A percentile compares a stretch with the other conserved stretches of the same genome.
phyloP scores from a whole-genome alignment of 257 asterid species.

The Hygrophila difformis region DNA sequence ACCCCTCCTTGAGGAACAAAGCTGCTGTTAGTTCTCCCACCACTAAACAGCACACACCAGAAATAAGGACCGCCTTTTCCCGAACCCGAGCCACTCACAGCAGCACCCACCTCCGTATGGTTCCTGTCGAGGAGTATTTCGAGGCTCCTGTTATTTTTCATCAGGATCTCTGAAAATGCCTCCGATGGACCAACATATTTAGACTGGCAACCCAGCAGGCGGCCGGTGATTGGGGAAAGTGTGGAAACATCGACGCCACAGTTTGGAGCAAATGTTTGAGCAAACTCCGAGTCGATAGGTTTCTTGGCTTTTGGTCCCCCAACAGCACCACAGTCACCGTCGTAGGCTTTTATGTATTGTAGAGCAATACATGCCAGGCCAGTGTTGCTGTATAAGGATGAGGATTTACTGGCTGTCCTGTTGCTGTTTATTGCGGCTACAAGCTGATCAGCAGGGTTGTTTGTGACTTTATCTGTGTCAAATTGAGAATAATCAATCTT shows the following conservation, averaged over 20 bases:
- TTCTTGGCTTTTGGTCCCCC: slow-evolving; percentile 69
- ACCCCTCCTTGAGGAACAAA: background rate
- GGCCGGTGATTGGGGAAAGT: slow-evolving; percentile 72
- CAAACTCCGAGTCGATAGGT: slow-evolving; percentile 56
- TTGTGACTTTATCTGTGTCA: slow-evolving; percentile 59
- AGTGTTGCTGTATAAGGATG: slow-evolving; percentile 63
- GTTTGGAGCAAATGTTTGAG: slow-evolving; percentile 71
- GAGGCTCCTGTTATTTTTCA: slow-evolving; percentile 46
- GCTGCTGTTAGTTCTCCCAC: background rate
- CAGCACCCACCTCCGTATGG: slow-evolving; percentile 91
- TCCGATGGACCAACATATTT: slow-evolving; percentile 40
- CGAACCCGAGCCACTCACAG: slow-evolving; percentile 70
- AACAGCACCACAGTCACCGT: slow-evolving; percentile 65
- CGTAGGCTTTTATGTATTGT: slow-evolving; percentile 80
- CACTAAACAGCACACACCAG: slow-evolving; percentile 86
- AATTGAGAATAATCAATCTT: too few relatives aligned
- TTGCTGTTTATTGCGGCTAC: slow-evolving; percentile 46
- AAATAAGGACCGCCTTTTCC: slow-evolving; percentile 74
- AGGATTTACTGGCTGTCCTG: slow-evolving; percentile 55
- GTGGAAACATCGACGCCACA: slow-evolving; percentile 52
- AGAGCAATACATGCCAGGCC: slow-evolving; percentile 90
- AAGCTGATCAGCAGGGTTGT: slow-evolving; percentile 82
- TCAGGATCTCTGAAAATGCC: slow-evolving; percentile 58
- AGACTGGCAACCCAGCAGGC: slow-evolving; percentile 78
- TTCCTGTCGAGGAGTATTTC: slow-evolving; percentile 57